These are phyloP conservation scores for Aspergillus cavernicola DNA, from an alignment of 495 filamentous ascomycete genomes.

Conservation along the genomic window DNA sequence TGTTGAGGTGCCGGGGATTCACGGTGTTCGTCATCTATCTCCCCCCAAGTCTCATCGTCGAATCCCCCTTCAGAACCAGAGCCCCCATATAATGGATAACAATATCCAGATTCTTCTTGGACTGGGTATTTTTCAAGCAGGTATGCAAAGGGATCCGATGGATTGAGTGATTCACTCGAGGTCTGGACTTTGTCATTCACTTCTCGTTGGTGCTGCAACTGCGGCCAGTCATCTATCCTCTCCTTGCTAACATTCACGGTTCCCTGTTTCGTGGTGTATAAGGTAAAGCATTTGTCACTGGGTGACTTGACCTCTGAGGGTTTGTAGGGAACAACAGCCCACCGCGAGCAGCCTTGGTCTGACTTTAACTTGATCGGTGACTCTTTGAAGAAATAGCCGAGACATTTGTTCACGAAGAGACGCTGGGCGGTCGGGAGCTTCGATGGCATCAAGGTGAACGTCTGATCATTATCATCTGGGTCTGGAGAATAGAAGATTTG, in stretches of 20 bases:
- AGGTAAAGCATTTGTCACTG: slow-evolving; percentile 20
- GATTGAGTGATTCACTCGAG: not conserved
- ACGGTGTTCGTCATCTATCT: slow-evolving; percentile 55
- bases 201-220: not conserved
- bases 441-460: slow-evolving; percentile 18
- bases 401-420: slow-evolving; percentile 23
- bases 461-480: slow-evolving; percentile 10
- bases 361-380: slow-evolving; percentile 14
- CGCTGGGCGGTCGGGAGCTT: slow-evolving; percentile 22
- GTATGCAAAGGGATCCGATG: slow-evolving; percentile 11
- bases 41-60: slow-evolving; percentile 55
- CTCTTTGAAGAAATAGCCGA: slow-evolving; percentile 24
- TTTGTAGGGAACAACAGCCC: slow-evolving; percentile 27
- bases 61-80: slow-evolving; percentile 55
- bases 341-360: slow-evolving; percentile 4
- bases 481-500: slow-evolving; percentile 25
- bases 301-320: slow-evolving; percentile 6
- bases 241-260: slow-evolving; percentile 24
- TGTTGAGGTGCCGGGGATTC: slow-evolving; percentile 15
- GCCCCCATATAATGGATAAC: slow-evolving; percentile 63
- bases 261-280: slow-evolving; percentile 23
- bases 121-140: slow-evolving; percentile 46
- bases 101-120: slow-evolving; percentile 39
- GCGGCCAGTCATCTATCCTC: slow-evolving; percentile 19
- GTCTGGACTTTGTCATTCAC: not conserved